A percentile compares a stretch with the other conserved stretches of the same genome.
phyloP scores from a whole-genome alignment of 2,329 filamentous ascomycete species.

The Gnomoniopsis sp. region DNA sequence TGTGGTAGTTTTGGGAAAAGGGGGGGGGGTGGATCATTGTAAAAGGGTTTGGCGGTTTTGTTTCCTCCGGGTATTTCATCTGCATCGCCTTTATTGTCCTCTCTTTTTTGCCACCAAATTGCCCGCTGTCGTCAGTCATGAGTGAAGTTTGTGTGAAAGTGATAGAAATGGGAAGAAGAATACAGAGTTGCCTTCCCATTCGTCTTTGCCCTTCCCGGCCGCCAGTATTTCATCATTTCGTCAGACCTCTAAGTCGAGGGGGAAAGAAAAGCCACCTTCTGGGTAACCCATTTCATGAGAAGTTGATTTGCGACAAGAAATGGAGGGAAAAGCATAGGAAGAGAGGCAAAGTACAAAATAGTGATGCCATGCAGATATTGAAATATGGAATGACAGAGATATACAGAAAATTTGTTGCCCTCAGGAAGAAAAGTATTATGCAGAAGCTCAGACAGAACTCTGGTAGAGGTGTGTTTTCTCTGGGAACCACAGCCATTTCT shows the following conservation, averaged over 20 bases:
- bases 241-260: not conserved
- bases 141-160: not conserved
- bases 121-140: constrained; percentile 5
- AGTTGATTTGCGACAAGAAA: not conserved
- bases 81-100: too few relatives aligned
- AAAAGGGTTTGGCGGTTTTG: not conserved
- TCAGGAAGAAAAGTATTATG: not conserved
- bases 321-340: constrained; percentile 6
- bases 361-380: too few relatives aligned
- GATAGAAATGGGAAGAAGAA: not conserved
- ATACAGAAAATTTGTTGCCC: not conserved
- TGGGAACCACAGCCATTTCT: not conserved
- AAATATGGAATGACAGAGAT: too few relatives aligned
- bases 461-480: not conserved
- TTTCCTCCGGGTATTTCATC: not conserved
- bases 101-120: constrained; percentile 3
- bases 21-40: too few relatives aligned
- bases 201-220: not conserved
- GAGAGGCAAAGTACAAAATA: not conserved
- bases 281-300: not conserved
- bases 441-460: not conserved
- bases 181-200: not conserved
- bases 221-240: not conserved
- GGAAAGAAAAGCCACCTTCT: not conserved
- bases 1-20: not conserved